Evolutionary conservation across 495 filamentous ascomycete species (phyloP).

Genomic region (Podospora bellae-mahoneyi): DNA sequence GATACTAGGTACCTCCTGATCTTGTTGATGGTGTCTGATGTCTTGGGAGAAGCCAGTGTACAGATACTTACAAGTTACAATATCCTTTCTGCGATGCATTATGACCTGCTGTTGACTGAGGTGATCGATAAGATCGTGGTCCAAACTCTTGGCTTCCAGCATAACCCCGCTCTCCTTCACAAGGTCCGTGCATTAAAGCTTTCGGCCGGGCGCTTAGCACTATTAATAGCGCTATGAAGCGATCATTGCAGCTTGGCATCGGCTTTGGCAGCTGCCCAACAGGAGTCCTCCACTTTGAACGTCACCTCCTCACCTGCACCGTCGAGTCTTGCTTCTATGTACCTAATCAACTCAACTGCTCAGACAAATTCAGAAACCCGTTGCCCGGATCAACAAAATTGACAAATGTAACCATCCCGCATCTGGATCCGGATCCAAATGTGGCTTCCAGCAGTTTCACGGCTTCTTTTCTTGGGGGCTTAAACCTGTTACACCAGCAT

Average conservation of each 20-base stretch:
- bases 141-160: neutral
- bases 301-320: neutral
- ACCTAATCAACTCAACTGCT: too few relatives aligned
- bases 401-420: neutral
- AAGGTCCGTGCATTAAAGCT: slow-evolving; percentile 1
- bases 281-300: neutral
- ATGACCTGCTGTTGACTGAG: neutral
- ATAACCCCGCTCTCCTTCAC: neutral
- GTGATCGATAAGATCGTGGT: neutral
- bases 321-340: too few relatives aligned
- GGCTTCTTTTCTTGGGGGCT: neutral
- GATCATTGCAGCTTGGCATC: neutral
- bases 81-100: too few relatives aligned
- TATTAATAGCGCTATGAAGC: slow-evolving; percentile 2
- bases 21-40: too few relatives aligned
- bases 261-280: neutral
- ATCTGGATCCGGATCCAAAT: neutral
- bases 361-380: neutral
- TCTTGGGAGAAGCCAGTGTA: too few relatives aligned
- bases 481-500: slow-evolving; percentile 1
- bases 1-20: neutral
- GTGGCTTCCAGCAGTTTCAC: neutral
- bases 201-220: slow-evolving; percentile 7
- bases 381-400: neutral
- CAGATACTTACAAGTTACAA: too few relatives aligned